These are phyloP conservation scores for Ilyonectria mors-panacis DNA, from an alignment of 2,329 filamentous ascomycete genomes.

Conservation along the genomic window DNA sequence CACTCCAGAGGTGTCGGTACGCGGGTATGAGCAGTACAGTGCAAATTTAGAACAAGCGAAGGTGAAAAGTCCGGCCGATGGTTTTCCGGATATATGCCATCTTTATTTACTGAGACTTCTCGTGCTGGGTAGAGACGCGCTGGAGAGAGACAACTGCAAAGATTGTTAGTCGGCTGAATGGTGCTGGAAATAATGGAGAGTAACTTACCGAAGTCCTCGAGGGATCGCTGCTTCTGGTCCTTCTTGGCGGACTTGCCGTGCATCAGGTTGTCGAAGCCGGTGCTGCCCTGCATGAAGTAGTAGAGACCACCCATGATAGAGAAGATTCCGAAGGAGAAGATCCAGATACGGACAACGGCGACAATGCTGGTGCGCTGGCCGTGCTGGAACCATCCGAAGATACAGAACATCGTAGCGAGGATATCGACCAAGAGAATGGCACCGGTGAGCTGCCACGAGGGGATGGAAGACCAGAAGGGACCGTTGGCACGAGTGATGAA, in stretches of 20 bases:
- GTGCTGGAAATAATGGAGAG: conserved; percentile 1
- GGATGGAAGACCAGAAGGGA: conserved; percentile 91
- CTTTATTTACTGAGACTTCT: conserved; percentile 80
- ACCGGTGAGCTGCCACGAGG: conserved; percentile 86
- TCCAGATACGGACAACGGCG: conserved; percentile 89
- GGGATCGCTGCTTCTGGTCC: conserved; percentile 84
- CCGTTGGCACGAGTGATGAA: conserved; percentile 96
- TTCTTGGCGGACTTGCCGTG: conserved; percentile 89
- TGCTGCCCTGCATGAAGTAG: conserved; percentile 86
- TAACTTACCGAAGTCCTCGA: conserved; percentile 91
- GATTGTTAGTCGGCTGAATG: conserved; percentile 63
- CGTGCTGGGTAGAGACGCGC: conserved; percentile 92
- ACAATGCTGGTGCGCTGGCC: conserved; percentile 81
- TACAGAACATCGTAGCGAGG: conserved; percentile 86
- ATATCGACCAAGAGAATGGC: conserved; percentile 88
- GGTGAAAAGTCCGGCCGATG: conserved; percentile 56
- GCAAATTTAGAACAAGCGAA: conserved; percentile 59
- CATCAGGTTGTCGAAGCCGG: conserved; percentile 92
- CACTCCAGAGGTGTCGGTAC: conserved; percentile 54
- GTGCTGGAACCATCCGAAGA: conserved; percentile 85
- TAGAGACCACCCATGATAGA: conserved; percentile 81
- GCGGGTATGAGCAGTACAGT: conserved; percentile 56
- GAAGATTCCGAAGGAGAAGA: conserved; percentile 93
- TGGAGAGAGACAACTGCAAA: conserved; percentile 85
- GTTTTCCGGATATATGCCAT: conserved; percentile 57